Percentiles rank a stretch among this genome's conserved stretches.
Conservation (phyloP, 176 grass and related monocot species). For the Eragrostis curvula region DNA sequence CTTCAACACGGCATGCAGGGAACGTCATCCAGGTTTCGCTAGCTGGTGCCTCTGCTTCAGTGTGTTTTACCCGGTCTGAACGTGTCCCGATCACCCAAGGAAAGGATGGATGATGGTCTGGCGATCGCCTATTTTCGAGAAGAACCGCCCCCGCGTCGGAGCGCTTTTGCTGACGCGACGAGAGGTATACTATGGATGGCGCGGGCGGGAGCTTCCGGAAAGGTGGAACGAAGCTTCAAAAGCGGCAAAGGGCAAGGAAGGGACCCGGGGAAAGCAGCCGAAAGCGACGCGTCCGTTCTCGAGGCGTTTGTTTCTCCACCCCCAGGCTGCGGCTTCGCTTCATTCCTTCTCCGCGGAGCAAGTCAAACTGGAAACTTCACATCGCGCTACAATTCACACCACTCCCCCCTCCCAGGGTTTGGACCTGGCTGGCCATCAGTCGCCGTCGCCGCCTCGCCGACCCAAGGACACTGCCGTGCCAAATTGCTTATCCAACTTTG, state of each 20-base stretch:
- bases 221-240: slow-evolving; percentile 54
- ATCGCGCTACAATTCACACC: neutral
- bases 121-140: neutral
- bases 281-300: neutral
- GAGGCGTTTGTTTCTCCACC: neutral
- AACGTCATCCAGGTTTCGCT: neutral
- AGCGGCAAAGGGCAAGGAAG: neutral
- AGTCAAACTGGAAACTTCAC: neutral
- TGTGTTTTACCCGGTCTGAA: slow-evolving; percentile 44
- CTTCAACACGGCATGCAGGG: slow-evolving; percentile 35
- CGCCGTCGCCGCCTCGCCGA: no score
- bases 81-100: neutral
- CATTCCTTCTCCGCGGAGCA: neutral
- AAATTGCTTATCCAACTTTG: neutral
- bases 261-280: neutral
- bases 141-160: neutral
- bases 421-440: no score
- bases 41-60: neutral
- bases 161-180: neutral
- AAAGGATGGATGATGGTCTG: neutral
- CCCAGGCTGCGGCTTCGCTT: neutral
- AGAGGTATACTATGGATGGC: neutral
- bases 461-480: no score
- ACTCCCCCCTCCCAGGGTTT: neutral
- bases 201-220: slow-evolving; percentile 55